These are phyloP conservation scores for Leishmania guyanensis DNA, from an alignment of 208 protist genomes.

Conservation along the genomic window DNA sequence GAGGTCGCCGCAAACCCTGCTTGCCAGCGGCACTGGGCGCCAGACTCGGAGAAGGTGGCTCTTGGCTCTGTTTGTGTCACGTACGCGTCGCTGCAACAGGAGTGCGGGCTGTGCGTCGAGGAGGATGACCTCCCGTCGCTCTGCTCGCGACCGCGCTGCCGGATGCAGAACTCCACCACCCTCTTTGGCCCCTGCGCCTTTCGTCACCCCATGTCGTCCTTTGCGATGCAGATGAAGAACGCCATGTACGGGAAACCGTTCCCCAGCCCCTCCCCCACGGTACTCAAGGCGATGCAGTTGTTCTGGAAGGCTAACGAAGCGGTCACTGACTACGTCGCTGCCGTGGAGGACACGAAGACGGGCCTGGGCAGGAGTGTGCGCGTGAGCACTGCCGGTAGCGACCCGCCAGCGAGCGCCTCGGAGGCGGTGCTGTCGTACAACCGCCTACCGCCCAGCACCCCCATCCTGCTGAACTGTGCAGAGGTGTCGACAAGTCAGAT, in stretches of 20 bases:
- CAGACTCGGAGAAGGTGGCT: conserved; percentile 32
- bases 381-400: not conserved
- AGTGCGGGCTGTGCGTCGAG: conserved; percentile 60
- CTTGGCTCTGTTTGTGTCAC: conserved; percentile 71
- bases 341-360: not conserved
- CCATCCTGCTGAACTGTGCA: conserved; percentile 53
- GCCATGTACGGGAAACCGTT: conserved; percentile 50
- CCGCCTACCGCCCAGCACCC: conserved; percentile 33
- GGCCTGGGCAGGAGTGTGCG: not conserved
- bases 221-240: conserved; percentile 42
- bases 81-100: conserved; percentile 43
- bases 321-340: conserved; percentile 28
- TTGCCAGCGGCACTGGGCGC: conserved; percentile 37
- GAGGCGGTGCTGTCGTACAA: conserved; percentile 26
- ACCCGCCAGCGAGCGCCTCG: conserved; percentile 4
- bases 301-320: conserved; percentile 61
- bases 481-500: conserved; percentile 56
- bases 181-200: conserved; percentile 52
- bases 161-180: conserved; percentile 41
- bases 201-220: conserved; percentile 32
- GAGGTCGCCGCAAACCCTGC: conserved; percentile 28
- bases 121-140: conserved; percentile 36
- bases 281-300: conserved; percentile 32
- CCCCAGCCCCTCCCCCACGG: conserved; percentile 32
- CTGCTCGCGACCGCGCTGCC: conserved; percentile 53